Conservation (phyloP, 2,329 filamentous ascomycete genomes). For the Phyllosticta citrichinensis region DNA sequence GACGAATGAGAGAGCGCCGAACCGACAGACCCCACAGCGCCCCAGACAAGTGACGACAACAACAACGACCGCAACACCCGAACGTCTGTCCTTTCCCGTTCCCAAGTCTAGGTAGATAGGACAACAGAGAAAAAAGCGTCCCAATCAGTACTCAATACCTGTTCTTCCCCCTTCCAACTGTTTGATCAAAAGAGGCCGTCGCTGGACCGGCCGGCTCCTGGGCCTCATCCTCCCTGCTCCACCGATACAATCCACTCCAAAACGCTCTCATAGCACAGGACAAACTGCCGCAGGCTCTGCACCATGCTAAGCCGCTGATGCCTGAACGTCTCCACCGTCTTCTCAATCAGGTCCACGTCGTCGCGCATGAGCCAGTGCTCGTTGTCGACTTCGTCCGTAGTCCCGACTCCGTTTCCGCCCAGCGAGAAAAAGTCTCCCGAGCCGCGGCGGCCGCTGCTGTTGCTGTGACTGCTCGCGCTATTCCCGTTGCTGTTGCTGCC, state of each 20-base stretch:
- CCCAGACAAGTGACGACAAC: no score
- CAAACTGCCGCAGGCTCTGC: constrained; percentile 84
- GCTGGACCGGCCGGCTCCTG: no score
- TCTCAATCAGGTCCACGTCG: constrained; percentile 67
- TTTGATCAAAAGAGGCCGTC: no score
- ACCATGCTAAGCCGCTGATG: constrained; percentile 91
- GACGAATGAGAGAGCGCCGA: no score
- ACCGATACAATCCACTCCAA: constrained; percentile 68
- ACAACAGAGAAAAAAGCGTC: no score
- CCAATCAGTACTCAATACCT: neutral
- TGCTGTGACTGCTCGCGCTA: neutral
- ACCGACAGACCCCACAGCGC: no score
- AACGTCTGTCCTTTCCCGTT: neutral
- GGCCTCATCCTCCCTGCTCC: constrained; percentile 11
- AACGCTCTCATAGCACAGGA: constrained; percentile 92
- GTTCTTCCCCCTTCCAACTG: no score
- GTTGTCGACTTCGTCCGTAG: neutral
- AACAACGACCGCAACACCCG: no score
- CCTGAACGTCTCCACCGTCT: constrained; percentile 85
- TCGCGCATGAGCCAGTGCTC: constrained; percentile 57
- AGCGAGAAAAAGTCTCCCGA: constrained; percentile 7
- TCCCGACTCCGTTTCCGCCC: neutral
- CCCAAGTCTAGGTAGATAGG: no score
- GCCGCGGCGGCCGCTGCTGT: neutral
- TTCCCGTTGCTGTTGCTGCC: constrained; percentile 1